Conservation (phyloP, 495 filamentous ascomycete species). For the Sordaria brevicollis region DNA sequence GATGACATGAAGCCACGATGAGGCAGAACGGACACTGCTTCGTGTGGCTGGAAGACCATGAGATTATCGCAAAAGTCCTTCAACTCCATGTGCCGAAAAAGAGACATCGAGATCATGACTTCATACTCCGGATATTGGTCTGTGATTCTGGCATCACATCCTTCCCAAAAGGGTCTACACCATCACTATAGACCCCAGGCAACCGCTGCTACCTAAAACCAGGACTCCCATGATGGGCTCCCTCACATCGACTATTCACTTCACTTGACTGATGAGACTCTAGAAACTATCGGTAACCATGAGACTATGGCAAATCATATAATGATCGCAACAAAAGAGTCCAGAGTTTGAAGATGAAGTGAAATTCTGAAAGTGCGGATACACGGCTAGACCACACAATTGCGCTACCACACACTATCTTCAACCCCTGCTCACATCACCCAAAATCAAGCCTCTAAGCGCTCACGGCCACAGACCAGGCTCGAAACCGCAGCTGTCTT, state of each 20-base stretch:
- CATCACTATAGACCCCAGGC: neutral
- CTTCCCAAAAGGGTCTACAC: neutral
- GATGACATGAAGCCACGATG: neutral
- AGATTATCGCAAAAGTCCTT: neutral
- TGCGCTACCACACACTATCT: neutral
- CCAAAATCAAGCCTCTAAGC: neutral
- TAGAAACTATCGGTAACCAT: neutral
- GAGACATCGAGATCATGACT: neutral
- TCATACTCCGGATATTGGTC: neutral
- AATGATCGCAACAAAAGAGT: neutral
- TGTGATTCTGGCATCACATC: neutral
- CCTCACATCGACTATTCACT: neutral
- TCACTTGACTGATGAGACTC: neutral
- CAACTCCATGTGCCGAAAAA: neutral
- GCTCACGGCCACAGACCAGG: conserved; percentile 1
- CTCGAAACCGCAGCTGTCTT: conserved; percentile 1
- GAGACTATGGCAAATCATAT: neutral
- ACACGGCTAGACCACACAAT: neutral
- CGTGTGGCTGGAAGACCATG: neutral
- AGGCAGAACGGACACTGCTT: neutral
- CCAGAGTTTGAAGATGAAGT: neutral
- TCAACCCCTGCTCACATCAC: neutral
- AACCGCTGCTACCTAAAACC: neutral
- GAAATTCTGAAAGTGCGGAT: neutral
- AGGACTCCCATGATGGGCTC: neutral